Base-by-base conservation (phyloP, 2,329 filamentous ascomycete species). In the Aspergillus sojae region DNA sequence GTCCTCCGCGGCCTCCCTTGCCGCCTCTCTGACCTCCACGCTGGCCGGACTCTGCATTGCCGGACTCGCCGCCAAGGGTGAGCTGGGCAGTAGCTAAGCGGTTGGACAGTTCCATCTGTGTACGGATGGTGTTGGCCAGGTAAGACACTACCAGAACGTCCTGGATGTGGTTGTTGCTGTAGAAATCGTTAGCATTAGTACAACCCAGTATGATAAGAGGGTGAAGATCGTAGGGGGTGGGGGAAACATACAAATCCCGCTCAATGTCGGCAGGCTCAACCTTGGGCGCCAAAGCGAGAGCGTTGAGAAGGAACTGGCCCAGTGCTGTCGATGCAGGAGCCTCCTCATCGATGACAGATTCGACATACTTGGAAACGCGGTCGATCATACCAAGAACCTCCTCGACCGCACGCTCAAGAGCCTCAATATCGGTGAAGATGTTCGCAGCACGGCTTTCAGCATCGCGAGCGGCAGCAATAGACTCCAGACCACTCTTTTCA, bases 111-210 rank as follows among this genome's bases (percentile, higher is more conserved):
- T 98, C 95, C 83, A 99, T 97, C 84, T 99, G 95, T 71, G 94
- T 98, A 80, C 94, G 93, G 82, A 98, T 97, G 70, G 93, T 97
- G 86, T 98, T 99, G 79, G 95, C 93, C 69, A 99, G 87, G 84
- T 99, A 99, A 71, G 93, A 96, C 73, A 99, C 94, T 80, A 98
- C 94, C 70, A 99, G 89, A 65, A 99, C 94, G 79, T 99, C 95
- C 84, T 99, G 95, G 80, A 99, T 93, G 84, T 99, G 95, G 85
- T 96, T 97, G 88, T 99, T 99, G 88, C 86, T 88, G 75, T 45
- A 41, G 56, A 57, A 32, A 7, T 28, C 56, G 76, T 78, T 76
- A 80, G 76, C 58, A 62, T 54, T 32, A 30, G 36, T 14, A 9
- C 19, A 21, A 32, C 16, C 28, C 48, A 34, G 14, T 7, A n/a